phyloP scores from a whole-genome alignment of 495 filamentous ascomycete species.

The Xylaria scruposa region DNA sequence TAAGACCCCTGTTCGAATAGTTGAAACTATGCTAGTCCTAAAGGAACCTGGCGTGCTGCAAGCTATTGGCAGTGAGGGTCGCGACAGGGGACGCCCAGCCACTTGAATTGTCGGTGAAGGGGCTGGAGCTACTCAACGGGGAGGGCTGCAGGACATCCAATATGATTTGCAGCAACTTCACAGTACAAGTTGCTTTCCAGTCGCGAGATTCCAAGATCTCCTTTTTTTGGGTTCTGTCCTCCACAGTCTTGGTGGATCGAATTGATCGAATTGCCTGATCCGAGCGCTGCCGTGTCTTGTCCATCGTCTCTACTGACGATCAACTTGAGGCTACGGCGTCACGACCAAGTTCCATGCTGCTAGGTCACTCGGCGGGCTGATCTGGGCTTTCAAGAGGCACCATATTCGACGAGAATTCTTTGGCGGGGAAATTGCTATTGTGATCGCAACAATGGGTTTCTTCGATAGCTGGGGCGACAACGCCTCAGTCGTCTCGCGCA shows the following conservation, averaged over 20 bases:
- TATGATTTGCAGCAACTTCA: constrained; percentile 25
- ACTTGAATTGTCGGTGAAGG: constrained; percentile 45
- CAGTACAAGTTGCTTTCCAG: background rate
- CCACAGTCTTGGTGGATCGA: constrained; percentile 17
- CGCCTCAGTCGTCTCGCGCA: constrained; percentile 49
- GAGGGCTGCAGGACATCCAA: constrained; percentile 19
- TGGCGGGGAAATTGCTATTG: background rate
- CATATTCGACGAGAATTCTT: background rate
- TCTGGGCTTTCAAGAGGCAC: background rate
- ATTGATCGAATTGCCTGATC: background rate
- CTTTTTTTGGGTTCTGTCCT: background rate
- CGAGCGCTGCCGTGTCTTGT: background rate
- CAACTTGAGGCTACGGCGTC: background rate
- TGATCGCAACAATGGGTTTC: constrained; percentile 43
- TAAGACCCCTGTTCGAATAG: background rate
- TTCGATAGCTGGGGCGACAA: constrained; percentile 51
- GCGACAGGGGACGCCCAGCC: constrained; percentile 33
- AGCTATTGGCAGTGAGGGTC: background rate
- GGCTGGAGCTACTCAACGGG: constrained; percentile 16
- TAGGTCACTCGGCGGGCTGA: background rate
- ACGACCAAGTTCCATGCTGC: background rate
- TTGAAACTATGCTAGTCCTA: background rate
- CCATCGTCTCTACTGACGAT: constrained; percentile 4
- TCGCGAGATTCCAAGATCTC: background rate
- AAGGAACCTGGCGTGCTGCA: background rate